Percentiles rank a stretch among this genome's conserved stretches.
Evolutionary conservation across 225 moss, liverwort and hornwort species (phyloP).

Genomic region (Pleurozium schreberi): DNA sequence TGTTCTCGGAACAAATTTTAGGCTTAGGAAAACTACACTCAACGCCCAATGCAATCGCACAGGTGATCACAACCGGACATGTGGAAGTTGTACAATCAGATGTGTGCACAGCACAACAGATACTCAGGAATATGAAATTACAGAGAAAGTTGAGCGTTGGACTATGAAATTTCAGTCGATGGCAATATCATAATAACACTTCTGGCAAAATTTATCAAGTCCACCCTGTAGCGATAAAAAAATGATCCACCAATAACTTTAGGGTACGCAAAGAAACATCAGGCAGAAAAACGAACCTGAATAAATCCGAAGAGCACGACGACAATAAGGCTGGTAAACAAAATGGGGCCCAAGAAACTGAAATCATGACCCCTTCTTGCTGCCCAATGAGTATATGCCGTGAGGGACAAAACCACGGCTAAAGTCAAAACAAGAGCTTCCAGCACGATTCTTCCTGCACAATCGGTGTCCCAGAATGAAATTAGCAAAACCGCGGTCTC

Average conservation of each 20-base stretch:
- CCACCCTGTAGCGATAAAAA: not conserved
- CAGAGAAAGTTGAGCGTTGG: not conserved
- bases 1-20: not conserved
- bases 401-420: constrained; percentile 66
- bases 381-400: constrained; percentile 85
- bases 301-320: constrained; percentile 66
- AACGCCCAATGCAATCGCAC: not conserved
- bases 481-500: not conserved
- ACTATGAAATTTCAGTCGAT: not conserved
- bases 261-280: not conserved
- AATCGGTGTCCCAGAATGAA: not conserved
- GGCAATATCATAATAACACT: not conserved
- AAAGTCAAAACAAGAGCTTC: constrained; percentile 76
- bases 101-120: not conserved
- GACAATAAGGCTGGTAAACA: constrained; percentile 59
- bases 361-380: constrained; percentile 70
- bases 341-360: constrained; percentile 71
- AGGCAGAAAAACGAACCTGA: constrained; percentile 37
- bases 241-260: not conserved
- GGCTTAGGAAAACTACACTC: not conserved
- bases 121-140: not conserved
- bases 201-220: not conserved
- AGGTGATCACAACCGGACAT: not conserved
- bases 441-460: constrained; percentile 55
- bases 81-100: not conserved